A percentile compares a stretch with the other conserved stretches of the same genome.
Conservation (phyloP, 2,329 filamentous ascomycete genomes). For the Fusarium sp. region DNA sequence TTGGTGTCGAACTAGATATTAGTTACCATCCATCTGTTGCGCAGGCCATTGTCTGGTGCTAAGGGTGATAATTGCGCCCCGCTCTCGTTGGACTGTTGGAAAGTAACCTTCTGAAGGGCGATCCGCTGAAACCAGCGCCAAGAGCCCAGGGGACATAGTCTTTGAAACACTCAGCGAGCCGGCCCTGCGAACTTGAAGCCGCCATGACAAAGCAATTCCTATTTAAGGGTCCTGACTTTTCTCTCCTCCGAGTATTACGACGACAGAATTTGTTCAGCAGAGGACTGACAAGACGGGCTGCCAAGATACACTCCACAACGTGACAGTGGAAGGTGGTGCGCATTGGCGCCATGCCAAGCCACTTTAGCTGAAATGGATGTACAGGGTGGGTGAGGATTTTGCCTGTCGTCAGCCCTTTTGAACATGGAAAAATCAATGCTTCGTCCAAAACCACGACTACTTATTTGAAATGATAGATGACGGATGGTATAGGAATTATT, state of each 20-base stretch:
- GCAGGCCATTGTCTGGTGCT: background rate
- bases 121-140: background rate
- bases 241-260: background rate
- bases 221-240: background rate
- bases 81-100: background rate
- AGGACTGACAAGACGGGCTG: background rate
- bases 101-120: background rate
- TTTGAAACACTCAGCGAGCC: background rate
- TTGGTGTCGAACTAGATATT: background rate
- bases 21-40: background rate
- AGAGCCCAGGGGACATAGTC: background rate
- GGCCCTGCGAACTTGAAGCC: too few relatives aligned
- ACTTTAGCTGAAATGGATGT: background rate
- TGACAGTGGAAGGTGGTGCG: too few relatives aligned
- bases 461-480: background rate
- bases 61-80: background rate
- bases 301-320: background rate
- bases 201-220: background rate
- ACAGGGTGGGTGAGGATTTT: background rate
- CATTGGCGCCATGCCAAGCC: background rate
- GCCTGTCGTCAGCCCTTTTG: background rate
- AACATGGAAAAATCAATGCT: background rate
- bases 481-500: rapidly evolving
- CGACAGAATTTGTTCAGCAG: background rate
- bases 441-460: background rate